Evolutionary conservation across 192 early-diverging fungal genomes (phyloP), one percentile per base, ranked within the genome.

Genomic region (Geranomyces variabilis): DNA sequence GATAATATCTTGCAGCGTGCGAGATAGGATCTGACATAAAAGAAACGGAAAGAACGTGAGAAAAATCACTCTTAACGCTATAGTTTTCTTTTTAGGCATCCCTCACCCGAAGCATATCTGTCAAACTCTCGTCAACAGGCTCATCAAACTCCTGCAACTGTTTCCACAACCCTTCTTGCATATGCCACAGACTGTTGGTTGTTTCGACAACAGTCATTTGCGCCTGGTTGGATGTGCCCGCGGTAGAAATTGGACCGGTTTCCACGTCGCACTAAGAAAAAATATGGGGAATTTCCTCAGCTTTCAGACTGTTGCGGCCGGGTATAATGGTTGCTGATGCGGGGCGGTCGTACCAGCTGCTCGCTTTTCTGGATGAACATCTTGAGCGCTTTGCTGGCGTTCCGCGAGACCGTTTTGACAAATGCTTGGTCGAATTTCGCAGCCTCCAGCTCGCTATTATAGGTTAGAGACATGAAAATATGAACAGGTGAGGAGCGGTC

Each of bases 91-190:
- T 10, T 41, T 10, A 10, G 36, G 36, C 36, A n/a, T n/a, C n/a
- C n/a, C 36, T 41, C 10, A 90, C 88, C 70, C 83, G 77, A 8
- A 82, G 70, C 0, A 79, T 78, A 30, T 89, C 81, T 55, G 55
- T 76, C 24, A 91, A 60, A 12, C 81, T 66, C n/a, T 86, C 86
- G 19, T 79, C 75, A 8, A 79, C 76, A 15, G 75, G 61, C 21
- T 84, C 81, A 10, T 80, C 77, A 70, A 82, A 88, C 26, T 91
- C 89, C 36, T 84, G 80, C 24, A 86, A 43, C 8, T 88, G 55
- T n/a, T 81, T 80, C 84, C 82, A 91, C 9, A 88, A 67, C 1
- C 86, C 81, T 33, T 91, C 88, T 45, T 85, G 74, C 67, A 90
- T 70, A n/a, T 66, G 63, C 74, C 86, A 91, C 31, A 90, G 48